Conservation (phyloP, 1,284 basidiomycete genomes). For the Sporisorium graminicola region DNA sequence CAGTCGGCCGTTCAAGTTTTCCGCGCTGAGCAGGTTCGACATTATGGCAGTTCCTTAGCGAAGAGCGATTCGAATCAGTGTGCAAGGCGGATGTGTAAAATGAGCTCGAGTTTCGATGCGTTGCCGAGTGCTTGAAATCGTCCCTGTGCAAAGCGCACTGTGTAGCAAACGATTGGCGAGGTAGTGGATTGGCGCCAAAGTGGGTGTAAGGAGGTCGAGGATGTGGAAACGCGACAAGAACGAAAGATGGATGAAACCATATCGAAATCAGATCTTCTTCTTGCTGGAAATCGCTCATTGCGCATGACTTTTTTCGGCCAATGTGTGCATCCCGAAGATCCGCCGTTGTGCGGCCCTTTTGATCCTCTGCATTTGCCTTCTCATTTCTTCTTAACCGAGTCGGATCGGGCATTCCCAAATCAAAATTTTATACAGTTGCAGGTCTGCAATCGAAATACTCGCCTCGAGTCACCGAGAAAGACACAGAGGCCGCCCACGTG, state of each 20-base stretch:
- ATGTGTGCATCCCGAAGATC: constrained; percentile 34
- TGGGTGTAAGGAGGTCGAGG: not conserved
- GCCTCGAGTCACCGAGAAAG: constrained; percentile 17
- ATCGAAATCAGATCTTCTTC: constrained; percentile 1
- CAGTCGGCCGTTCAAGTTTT: constrained; percentile 76
- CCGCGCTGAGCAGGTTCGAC: constrained; percentile 64
- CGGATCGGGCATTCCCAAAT: not conserved
- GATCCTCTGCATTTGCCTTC: too few species aligned
- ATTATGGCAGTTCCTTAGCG: constrained; percentile 2
- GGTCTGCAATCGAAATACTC: not conserved
- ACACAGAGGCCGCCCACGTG: constrained; percentile 24
- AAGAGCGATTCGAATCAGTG: not conserved
- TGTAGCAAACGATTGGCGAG: not conserved
- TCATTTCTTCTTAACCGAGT: constrained; percentile 18
- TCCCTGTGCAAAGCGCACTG: not conserved
- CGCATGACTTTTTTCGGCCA: constrained; percentile 4
- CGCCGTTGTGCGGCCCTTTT: constrained; percentile 6
- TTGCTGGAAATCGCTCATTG: not conserved
- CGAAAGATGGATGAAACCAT: not conserved
- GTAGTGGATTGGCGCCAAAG: not conserved
- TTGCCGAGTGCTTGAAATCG: not conserved
- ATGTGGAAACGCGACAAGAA: not conserved
- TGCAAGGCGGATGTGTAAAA: not conserved
- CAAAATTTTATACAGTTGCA: not conserved
- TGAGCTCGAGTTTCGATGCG: not conserved